A percentile compares a stretch with the other conserved stretches of the same genome.
These are phyloP conservation scores for Annulohypoxylon stygium DNA, from an alignment of 495 filamentous ascomycete species.

Conservation along the genomic window DNA sequence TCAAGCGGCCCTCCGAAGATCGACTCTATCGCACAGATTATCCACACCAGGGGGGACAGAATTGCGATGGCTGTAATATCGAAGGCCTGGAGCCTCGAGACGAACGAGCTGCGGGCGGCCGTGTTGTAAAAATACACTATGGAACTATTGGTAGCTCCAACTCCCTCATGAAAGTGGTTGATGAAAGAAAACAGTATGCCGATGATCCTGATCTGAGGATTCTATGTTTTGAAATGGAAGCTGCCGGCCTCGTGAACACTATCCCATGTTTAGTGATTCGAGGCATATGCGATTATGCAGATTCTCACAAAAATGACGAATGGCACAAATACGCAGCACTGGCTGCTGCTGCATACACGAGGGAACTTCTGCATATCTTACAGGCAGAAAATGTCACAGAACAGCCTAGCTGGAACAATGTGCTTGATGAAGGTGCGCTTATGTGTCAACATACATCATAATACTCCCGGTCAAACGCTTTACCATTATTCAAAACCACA, in stretches of 20 bases:
- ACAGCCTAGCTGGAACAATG: background rate
- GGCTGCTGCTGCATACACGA: background rate
- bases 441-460: too few species aligned
- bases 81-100: background rate
- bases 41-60: background rate
- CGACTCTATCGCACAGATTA: background rate
- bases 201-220: background rate
- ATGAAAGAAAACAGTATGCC: background rate
- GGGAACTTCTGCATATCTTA: background rate
- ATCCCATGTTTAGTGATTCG: background rate
- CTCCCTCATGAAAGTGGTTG: background rate
- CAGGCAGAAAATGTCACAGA: background rate
- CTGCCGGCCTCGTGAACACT: background rate
- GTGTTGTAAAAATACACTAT: background rate
- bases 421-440: background rate
- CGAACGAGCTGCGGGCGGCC: too few species aligned
- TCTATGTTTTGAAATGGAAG: background rate
- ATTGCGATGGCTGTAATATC: background rate
- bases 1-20: background rate
- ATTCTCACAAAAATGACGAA: background rate
- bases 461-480: too few species aligned
- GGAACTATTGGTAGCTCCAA: background rate
- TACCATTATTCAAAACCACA: too few species aligned
- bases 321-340: background rate
- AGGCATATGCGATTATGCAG: background rate